phyloP scores from a whole-genome alignment of 345 rosid species.

The Salix caprea region DNA sequence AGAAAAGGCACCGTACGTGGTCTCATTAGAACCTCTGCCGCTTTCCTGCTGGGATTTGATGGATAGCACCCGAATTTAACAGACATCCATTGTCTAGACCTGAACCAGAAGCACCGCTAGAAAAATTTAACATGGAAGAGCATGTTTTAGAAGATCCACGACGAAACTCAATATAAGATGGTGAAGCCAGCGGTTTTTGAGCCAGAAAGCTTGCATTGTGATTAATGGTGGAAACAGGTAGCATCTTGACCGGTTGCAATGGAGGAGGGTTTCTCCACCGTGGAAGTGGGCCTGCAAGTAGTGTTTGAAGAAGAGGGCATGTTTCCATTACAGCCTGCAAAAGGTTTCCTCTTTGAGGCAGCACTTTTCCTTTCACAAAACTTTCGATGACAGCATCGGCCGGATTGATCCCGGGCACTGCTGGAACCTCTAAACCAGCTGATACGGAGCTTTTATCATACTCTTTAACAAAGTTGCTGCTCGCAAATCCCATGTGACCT shows the following conservation, averaged over 20 bases:
- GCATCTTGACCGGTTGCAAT: conserved; percentile 51
- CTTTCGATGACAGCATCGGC: conserved; percentile 41
- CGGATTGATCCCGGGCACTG: conserved; percentile 30
- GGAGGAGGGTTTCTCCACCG: conserved; percentile 98
- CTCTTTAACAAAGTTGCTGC: conserved; percentile 26
- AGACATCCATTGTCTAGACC: conserved; percentile 21
- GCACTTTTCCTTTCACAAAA: conserved; percentile 42
- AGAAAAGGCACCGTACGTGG: neutral
- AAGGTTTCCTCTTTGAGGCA: conserved; percentile 72
- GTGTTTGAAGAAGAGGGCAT: conserved; percentile 75
- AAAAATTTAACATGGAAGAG: conserved; percentile 49
- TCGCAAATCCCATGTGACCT: conserved; percentile 13
- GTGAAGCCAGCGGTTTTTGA: conserved; percentile 14
- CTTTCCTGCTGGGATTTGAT: conserved; percentile 38
- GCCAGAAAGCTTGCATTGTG: conserved; percentile 1
- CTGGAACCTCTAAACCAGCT: conserved; percentile 15
- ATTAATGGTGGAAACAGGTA: conserved; percentile 42
- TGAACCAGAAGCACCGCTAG: conserved; percentile 29
- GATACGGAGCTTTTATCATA: conserved; percentile 10
- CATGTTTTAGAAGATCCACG: conserved; percentile 36
- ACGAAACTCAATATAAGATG: conserved; percentile 18
- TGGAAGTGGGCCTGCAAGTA: conserved; percentile 89
- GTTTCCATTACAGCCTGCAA: conserved; percentile 64
- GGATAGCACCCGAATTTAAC: conserved; percentile 22
- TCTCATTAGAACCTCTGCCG: conserved; percentile 59